Percentiles rank a stretch among this genome's conserved stretches.
These are phyloP conservation scores for Lentinula sp. DNA, from an alignment of 768 basidiomycete species.

Conservation along the genomic window DNA sequence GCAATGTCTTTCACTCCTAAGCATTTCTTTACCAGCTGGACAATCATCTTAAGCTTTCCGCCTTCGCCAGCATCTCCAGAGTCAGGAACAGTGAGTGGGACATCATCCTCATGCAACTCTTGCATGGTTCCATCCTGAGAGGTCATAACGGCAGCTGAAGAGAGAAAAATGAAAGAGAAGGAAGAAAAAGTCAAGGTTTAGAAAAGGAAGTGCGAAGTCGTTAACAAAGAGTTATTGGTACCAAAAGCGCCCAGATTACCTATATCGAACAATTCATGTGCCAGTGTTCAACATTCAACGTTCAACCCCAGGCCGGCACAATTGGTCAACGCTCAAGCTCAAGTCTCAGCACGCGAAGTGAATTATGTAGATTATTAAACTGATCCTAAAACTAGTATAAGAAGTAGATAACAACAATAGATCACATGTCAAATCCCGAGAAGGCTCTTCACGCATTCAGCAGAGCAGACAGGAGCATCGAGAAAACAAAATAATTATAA, in stretches of 20 bases:
- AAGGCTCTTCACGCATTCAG: too few relatives aligned
- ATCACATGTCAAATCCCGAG: too few relatives aligned
- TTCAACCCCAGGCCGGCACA: too few relatives aligned
- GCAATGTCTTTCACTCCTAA: constrained; percentile 95
- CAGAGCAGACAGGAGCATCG: too few relatives aligned
- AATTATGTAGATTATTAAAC: too few relatives aligned
- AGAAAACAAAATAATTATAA: too few relatives aligned
- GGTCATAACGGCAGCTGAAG: neutral
- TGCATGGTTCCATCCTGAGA: neutral
- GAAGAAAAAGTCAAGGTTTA: neutral
- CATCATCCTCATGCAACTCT: constrained; percentile 38
- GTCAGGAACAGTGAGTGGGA: constrained; percentile 63
- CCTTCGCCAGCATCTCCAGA: constrained; percentile 73
- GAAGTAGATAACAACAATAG: too few relatives aligned
- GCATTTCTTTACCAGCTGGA: constrained; percentile 85
- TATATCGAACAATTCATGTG: neutral
- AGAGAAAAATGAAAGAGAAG: constrained; percentile 1
- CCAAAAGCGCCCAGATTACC: neutral
- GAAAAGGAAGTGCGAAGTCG: neutral
- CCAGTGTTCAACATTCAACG: neutral
- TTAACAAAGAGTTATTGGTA: neutral
- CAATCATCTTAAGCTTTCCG: constrained; percentile 90
- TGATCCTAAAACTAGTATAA: too few relatives aligned
- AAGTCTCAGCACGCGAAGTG: too few relatives aligned
- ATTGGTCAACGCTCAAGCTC: too few relatives aligned